phyloP scores from a whole-genome alignment of 108 stramenopile species.

The Skeletonema menzelii region DNA sequence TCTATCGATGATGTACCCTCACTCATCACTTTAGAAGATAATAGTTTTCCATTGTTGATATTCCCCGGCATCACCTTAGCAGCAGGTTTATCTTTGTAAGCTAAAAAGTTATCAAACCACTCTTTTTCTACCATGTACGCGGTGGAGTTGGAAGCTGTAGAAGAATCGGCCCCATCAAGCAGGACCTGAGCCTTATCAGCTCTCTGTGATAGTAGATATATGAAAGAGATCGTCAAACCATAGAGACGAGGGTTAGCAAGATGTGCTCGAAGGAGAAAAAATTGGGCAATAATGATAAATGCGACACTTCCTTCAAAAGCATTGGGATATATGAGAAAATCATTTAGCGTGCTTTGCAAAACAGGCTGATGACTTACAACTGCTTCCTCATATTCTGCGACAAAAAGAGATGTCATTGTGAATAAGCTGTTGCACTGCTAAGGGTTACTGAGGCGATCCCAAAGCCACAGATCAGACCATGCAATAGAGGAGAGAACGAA shows the following conservation, averaged over 20 bases:
- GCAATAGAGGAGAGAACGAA: no score
- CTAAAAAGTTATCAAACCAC: background rate
- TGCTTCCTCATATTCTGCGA: background rate
- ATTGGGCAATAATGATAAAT: background rate
- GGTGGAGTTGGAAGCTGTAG: background rate
- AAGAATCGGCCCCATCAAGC: background rate
- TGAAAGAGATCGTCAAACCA: background rate
- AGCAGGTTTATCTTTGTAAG: background rate
- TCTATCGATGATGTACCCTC: background rate
- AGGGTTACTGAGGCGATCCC: no score
- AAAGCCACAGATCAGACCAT: no score
- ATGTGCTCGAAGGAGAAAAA: background rate
- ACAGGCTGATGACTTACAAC: background rate
- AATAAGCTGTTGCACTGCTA: background rate
- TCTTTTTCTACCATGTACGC: background rate
- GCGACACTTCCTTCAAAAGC: background rate
- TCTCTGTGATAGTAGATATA: background rate
- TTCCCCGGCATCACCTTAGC: background rate
- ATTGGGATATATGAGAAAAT: background rate
- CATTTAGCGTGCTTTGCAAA: background rate
- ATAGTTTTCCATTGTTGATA: background rate
- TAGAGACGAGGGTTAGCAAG: background rate
- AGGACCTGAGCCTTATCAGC: background rate
- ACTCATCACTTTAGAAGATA: background rate
- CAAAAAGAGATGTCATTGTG: background rate